A percentile compares a stretch with the other conserved stretches of the same genome.
phyloP scores from a whole-genome alignment of 768 basidiomycete species.

The Russula sp. region DNA sequence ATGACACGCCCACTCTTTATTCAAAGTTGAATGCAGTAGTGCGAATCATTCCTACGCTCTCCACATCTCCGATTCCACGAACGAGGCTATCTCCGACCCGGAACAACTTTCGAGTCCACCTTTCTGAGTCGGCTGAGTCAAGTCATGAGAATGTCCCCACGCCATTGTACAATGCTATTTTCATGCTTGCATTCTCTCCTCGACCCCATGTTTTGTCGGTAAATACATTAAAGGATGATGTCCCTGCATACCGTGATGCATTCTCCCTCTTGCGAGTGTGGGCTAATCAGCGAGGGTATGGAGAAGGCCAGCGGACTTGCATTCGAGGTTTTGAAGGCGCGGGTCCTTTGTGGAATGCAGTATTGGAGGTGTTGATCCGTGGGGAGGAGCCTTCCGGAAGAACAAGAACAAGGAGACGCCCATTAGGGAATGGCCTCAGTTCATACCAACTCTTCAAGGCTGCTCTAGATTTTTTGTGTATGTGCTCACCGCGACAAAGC shows the following conservation, averaged over 20 bases:
- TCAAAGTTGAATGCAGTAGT: conserved; percentile 68
- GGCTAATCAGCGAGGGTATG: conserved; percentile 84
- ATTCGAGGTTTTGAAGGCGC: conserved; percentile 67
- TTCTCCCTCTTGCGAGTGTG: conserved; percentile 80
- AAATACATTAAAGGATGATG: conserved; percentile 46
- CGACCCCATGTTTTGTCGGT: conserved; percentile 48
- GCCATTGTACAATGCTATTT: conserved; percentile 74
- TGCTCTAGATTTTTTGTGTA: conserved; percentile 79
- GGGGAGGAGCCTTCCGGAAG: conserved; percentile 57
- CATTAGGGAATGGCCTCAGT: conserved; percentile 77
- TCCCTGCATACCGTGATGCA: conserved; percentile 67
- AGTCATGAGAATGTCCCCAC: conserved; percentile 47
- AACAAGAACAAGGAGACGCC: conserved; percentile 43
- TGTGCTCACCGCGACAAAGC: conserved; percentile 32
- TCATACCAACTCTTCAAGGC: conserved; percentile 90
- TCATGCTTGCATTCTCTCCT: conserved; percentile 53
- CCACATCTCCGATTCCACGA: conserved; percentile 59
- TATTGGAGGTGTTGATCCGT: conserved; percentile 57
- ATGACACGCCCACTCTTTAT: conserved; percentile 53
- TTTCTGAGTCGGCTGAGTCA: conserved; percentile 33
- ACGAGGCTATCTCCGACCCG: conserved; percentile 70
- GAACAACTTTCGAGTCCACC: conserved; percentile 56
- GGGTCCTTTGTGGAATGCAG: conserved; percentile 65
- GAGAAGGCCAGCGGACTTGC: conserved; percentile 53
- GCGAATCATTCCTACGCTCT: conserved; percentile 67